Base-by-base conservation (phyloP, 108 stramenopile species). In the Mediolabrus comicus region DNA sequence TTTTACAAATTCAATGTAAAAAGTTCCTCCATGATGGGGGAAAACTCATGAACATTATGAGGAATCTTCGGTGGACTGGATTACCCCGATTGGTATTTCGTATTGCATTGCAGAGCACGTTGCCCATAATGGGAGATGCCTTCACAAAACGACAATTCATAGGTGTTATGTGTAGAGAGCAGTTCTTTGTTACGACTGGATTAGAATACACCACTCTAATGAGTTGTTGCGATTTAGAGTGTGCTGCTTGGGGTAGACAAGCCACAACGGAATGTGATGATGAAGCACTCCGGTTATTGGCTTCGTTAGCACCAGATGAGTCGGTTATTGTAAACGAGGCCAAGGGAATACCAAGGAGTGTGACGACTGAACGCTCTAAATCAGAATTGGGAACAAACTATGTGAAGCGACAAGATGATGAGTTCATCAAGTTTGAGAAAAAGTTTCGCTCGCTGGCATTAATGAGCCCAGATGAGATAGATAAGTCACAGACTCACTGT, bases 151-250 rank as follows among this genome's bases (percentile, higher is more conserved):
- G 49, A 11, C 65, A 65, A 65, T 53, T 53, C 2, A 26, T 65
- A 16, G 65, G 65, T 10, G 65, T 65, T 16, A 53, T 65, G 52
- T 65, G 65, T 24, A 51, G 65, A 53, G 53, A 65, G 13, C 65
- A 65, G 28, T 65, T 65, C 33, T 65, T 65, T 22, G 31, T 33
- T 0, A 22, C 65, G 1, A 65, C 65, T 2, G 65, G 65, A 27
- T 65, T 53, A 22, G 65, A 65, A 26, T 65, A 65, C 13, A 53
- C 65, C 1, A 65, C 65, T 22, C 32, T 65, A 8, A 54, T 65
- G 65, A 65, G 65, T 30, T 65, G 65, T 54, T 65, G 65, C 53
- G 65, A 65, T 53, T 65, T 65, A 33, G 65, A 65, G 8, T 35
- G 32, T 9, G 65, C 65, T 2, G 65, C 51, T 32, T 65, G 53